Percentiles rank a stretch among this genome's conserved stretches.
phyloP scores from a whole-genome alignment of 208 protist genomes.

The Acanthamoeba culbertsoni region DNA sequence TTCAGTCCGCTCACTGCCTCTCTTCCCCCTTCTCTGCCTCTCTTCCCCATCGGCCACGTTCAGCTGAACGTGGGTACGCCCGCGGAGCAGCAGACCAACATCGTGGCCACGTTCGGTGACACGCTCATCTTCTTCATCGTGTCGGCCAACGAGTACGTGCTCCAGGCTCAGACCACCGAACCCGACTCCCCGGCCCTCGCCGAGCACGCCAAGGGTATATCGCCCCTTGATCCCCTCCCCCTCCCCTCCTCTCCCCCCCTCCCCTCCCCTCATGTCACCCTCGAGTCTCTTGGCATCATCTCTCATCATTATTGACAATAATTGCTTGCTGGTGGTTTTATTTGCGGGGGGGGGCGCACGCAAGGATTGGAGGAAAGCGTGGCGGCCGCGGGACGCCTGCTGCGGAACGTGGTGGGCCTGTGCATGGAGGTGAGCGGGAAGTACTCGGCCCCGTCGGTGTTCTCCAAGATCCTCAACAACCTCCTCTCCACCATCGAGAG shows the following conservation, averaged over 20 bases:
- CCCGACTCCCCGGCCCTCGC: background rate
- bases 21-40: background rate
- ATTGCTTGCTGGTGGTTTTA: no score
- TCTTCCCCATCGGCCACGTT: background rate
- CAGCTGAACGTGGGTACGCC: slow-evolving; percentile 29
- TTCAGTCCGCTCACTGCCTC: no score
- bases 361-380: background rate
- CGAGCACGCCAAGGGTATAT: background rate
- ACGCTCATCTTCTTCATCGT: slow-evolving; percentile 38
- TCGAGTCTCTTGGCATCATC: no score
- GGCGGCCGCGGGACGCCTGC: background rate
- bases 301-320: no score
- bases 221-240: background rate
- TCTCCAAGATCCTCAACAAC: background rate
- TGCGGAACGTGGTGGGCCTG: background rate
- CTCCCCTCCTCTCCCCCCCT: background rate
- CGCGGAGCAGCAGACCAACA: background rate
- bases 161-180: background rate
- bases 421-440: slow-evolving; percentile 13
- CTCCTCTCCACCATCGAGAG: background rate
- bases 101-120: background rate
- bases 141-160: slow-evolving; percentile 30
- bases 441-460: background rate
- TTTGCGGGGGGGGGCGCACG: no score
- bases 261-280: no score